Evolutionary conservation across 2,329 filamentous ascomycete species (phyloP).

Genomic region (Aschersonia sp.): DNA sequence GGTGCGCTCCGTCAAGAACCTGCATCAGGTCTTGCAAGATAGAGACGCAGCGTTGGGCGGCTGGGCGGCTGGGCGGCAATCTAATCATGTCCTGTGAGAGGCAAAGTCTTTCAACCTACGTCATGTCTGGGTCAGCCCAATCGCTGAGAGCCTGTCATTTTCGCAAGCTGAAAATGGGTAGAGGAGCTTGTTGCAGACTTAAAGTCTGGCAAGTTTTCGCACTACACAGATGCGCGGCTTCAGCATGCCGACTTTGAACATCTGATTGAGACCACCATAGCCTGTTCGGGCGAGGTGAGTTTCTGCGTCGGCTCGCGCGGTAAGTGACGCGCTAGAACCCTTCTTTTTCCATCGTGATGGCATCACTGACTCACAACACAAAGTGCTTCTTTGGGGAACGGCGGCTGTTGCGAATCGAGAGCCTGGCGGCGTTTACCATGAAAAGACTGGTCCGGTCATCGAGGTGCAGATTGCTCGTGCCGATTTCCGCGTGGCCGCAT

Average conservation of each 20-base stretch:
- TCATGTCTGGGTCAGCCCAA: conserved; percentile 58
- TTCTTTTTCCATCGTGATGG: neutral
- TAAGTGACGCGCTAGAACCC: conserved; percentile 18
- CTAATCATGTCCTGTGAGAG: conserved; percentile 50
- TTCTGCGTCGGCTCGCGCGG: conserved; percentile 45
- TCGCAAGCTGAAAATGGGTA: conserved; percentile 40
- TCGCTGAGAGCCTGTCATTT: conserved; percentile 46
- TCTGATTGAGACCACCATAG: conserved; percentile 38
- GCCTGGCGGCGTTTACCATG: conserved; percentile 47
- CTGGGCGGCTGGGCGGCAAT: conserved; percentile 42
- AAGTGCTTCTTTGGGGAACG: conserved; percentile 47
- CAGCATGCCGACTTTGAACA: conserved; percentile 39
- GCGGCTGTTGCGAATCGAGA: conserved; percentile 43
- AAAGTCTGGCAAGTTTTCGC: conserved; percentile 36
- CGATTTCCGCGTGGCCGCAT: conserved; percentile 52
- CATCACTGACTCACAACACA: conserved; percentile 1
- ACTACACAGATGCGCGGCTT: conserved; percentile 37
- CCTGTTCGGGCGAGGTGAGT: conserved; percentile 51
- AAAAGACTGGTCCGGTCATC: conserved; percentile 46
- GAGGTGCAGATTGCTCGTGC: conserved; percentile 53
- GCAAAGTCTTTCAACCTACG: conserved; percentile 48
- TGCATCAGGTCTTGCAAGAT: conserved; percentile 54
- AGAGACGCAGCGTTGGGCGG: conserved; percentile 51
- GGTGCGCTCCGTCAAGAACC: conserved; percentile 54
- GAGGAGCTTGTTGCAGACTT: conserved; percentile 39